Base-by-base conservation (phyloP, 2,329 filamentous ascomycete genomes). In the Alternaria alternata region DNA sequence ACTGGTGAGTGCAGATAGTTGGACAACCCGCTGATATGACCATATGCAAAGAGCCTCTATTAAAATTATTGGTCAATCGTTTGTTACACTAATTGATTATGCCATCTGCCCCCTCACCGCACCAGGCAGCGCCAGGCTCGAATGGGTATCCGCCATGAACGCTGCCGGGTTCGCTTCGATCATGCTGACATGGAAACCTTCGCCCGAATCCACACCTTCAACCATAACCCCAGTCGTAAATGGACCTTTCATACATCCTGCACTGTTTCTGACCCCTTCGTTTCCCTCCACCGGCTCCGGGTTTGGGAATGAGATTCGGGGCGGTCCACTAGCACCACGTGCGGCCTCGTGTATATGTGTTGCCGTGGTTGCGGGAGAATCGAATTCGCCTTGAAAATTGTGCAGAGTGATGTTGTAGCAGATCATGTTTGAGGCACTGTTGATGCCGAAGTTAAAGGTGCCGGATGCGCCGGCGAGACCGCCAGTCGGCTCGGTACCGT, bases 61-160 rank as follows among this genome's bases (percentile, higher is more conserved):
- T 48, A 36, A 20, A 24, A 48, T 48, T n/a, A 48, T 36, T n/a
- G 4, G 0, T 2, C 20, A 20, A 34, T 1, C 3, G 22, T 16
- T 22, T n/a, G 30, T n/a, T 9, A 16, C 1, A 36, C 18, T 11
- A 1, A 1, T 2, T 11, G 3, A 32, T 44, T 28, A 74, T 32
- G 65, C 70, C 46, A 74, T 46, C 55, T 87, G 85, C 9, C 84
- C 85, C 46, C 85, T 76, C 28, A 85, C 81, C 39, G 84, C 85
- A 57, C 85, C 85, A n/a, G 83, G 81, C 26, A 85, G 77, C 30
- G 82, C 83, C 43, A 82, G 71, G 69, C 77, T 83, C 3, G 84
- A 84, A 76, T 87, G 85, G 5, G 81, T 79, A 68, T 87, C 85
- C 41, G 83, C 78, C 70, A 86, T 85, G 77, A 86, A 87, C 16